Evolutionary conservation across 2,329 filamentous ascomycete species (phyloP), one percentile per base, ranked within the genome.

Genomic region (Trichophyton verrucosum): DNA sequence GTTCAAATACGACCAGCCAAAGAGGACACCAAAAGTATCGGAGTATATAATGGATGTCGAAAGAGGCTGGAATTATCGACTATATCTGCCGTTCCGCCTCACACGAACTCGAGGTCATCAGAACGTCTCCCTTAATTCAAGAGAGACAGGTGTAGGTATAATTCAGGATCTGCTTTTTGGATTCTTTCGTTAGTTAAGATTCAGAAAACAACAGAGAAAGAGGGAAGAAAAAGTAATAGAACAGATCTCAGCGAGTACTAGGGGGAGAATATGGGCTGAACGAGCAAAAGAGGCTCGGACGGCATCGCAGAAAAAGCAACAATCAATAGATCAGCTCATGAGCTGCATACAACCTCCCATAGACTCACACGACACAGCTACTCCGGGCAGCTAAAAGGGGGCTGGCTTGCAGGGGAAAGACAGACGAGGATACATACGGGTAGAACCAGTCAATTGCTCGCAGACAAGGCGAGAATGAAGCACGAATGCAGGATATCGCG

Each of bases 81-180:
- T 64, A 64, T 49, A 33, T 55, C 49, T 64, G 64, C 64, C 63
- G 62, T 64, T 65, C 64, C 64, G 61, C 64, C 64, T 63, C 58
- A 59, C 60, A 61, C 63, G 59, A 59, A 46, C 59, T 62, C 56
- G 63, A 61, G 55, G 59, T 65, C 64, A 65, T 65, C 47, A 64
- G 63, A 65, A 61, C 64, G 57, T 61, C 63, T 51, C 61, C 44
- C 58, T 62, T 30, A 0, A 13, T 20, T 40, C 20, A 22, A 42
- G 55, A 57, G 55, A 57, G 55, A 57, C 55, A 36, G 5, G 36
- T 24, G 17, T 55, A n/a, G 17, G 51, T 55, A 55, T 55, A 36
- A 53, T 36, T 27, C 24, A 55, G 27, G 27, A 15, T 55, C 51
- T 33, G 51, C 17, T 17, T 20, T 27, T 36, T 55, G 6, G 8